A percentile compares a stretch with the other conserved stretches of the same genome.
phyloP scores from a whole-genome alignment of 495 filamentous ascomycete species.

The Aspergillus diversus region DNA sequence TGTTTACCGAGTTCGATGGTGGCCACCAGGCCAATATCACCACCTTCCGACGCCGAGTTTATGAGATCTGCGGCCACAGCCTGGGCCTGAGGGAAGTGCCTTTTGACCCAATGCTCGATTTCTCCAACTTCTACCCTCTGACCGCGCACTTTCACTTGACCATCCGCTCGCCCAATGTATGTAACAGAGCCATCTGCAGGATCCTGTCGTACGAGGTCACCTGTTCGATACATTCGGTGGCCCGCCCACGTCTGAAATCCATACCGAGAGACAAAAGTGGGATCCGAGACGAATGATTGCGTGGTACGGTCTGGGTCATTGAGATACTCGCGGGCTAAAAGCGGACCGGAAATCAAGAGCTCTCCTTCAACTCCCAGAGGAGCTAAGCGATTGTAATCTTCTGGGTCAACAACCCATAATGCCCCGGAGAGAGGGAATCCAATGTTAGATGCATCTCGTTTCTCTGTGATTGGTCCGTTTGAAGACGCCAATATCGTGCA shows the following conservation, averaged over 20 bases:
- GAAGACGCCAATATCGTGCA: slow-evolving; percentile 13
- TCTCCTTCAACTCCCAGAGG: slow-evolving; percentile 69
- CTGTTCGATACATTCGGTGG: slow-evolving; percentile 27
- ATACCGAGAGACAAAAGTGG: slow-evolving; percentile 61
- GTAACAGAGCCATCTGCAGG: slow-evolving; percentile 18
- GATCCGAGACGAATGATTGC: slow-evolving; percentile 10
- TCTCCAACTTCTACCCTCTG: slow-evolving; percentile 42
- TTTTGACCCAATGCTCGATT: slow-evolving; percentile 38
- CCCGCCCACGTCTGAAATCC: slow-evolving; percentile 32
- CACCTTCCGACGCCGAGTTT: neutral
- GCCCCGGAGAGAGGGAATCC: slow-evolving; percentile 11
- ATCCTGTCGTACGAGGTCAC: slow-evolving; percentile 43
- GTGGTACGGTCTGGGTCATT: slow-evolving; percentile 59
- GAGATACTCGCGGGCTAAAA: slow-evolving; percentile 73
- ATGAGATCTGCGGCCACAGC: slow-evolving; percentile 12
- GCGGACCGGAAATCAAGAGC: slow-evolving; percentile 72
- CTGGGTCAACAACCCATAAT: slow-evolving; percentile 64
- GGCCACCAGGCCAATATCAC: slow-evolving; percentile 3
- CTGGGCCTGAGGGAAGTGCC: slow-evolving; percentile 9
- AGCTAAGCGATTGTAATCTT: slow-evolving; percentile 51
- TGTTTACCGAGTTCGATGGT: slow-evolving; percentile 11
- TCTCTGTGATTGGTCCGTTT: slow-evolving; percentile 10
- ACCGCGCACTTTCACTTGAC: slow-evolving; percentile 53
- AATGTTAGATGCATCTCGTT: slow-evolving; percentile 11
- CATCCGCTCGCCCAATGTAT: slow-evolving; percentile 34